These are phyloP conservation scores for Voacanga thouarsii DNA, from an alignment of 257 asterid species.

Conservation along the genomic window DNA sequence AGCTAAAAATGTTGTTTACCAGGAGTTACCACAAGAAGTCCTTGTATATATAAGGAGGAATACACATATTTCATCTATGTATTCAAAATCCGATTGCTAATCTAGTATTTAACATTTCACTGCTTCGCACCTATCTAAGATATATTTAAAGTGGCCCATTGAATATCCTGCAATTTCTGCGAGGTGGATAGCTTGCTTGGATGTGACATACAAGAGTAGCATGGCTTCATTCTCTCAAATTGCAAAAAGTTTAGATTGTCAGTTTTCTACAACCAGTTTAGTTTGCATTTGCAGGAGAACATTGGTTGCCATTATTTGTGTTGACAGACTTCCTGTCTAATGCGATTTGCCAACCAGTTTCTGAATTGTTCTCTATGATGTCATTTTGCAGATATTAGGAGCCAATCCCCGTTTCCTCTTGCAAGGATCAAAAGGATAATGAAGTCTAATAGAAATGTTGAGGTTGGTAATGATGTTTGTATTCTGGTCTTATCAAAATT, in stretches of 20 bases:
- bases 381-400: slow-evolving; percentile 25
- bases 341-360: not conserved
- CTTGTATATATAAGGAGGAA: not conserved
- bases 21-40: not conserved
- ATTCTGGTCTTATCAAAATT: not conserved
- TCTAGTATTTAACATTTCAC: not conserved
- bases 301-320: not conserved
- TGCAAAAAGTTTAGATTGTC: not conserved
- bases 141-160: too few species aligned
- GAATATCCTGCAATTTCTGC: not conserved
- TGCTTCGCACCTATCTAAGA: not conserved
- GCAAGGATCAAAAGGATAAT: slow-evolving; percentile 40
- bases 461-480: slow-evolving; percentile 26
- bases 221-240: not conserved
- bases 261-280: not conserved
- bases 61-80: not conserved
- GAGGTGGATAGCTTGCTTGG: not conserved
- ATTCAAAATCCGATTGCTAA: not conserved
- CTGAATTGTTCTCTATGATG: not conserved
- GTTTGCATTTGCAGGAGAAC: not conserved
- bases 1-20: not conserved
- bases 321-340: not conserved
- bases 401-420: slow-evolving; percentile 27
- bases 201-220: not conserved
- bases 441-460: slow-evolving; percentile 35